Evolutionary conservation across 2,329 filamentous ascomycete genomes (phyloP).

Genomic region (Apiospora pterosperma): DNA sequence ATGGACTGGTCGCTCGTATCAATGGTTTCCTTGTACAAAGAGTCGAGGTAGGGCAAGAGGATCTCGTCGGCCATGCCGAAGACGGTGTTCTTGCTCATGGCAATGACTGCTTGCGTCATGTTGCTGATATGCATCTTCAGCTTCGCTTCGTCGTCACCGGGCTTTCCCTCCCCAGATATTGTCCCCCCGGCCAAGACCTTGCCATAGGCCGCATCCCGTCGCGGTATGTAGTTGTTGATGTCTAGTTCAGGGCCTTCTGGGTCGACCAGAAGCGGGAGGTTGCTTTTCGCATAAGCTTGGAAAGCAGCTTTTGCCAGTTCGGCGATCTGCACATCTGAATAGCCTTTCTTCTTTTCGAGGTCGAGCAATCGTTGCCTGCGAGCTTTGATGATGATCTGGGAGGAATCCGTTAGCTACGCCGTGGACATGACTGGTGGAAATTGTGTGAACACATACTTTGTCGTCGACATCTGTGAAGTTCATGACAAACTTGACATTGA

Average conservation of each 20-base stretch:
- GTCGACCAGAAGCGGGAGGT: slow-evolving; percentile 47
- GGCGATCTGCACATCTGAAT: slow-evolving; percentile 42
- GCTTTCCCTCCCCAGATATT: slow-evolving; percentile 53
- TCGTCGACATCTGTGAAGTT: slow-evolving; percentile 87
- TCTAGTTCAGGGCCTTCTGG: slow-evolving; percentile 40
- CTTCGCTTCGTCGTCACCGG: slow-evolving; percentile 80
- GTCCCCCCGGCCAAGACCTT: slow-evolving; percentile 53
- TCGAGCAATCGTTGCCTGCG: slow-evolving; percentile 79
- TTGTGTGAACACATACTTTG: slow-evolving; percentile 57
- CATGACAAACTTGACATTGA: slow-evolving; percentile 83
- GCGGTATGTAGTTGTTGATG: slow-evolving; percentile 45
- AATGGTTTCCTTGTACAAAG: slow-evolving; percentile 58
- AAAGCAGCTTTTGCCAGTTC: slow-evolving; percentile 52
- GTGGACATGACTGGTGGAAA: slow-evolving; percentile 52
- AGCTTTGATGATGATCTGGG: slow-evolving; percentile 56
- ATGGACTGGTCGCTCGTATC: slow-evolving; percentile 65
- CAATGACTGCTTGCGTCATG: slow-evolving; percentile 48
- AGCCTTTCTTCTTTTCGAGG: slow-evolving; percentile 69
- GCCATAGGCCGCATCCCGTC: slow-evolving; percentile 51
- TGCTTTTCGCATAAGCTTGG: slow-evolving; percentile 51
- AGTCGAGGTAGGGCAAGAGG: slow-evolving; percentile 79
- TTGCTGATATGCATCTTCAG: slow-evolving; percentile 82
- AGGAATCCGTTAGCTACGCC: slow-evolving; percentile 48
- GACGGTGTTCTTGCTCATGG: slow-evolving; percentile 45
- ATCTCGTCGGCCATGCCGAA: slow-evolving; percentile 62